Evolutionary conservation across 345 rosid species (phyloP).

Genomic region (Excoecaria cochinchinensis): DNA sequence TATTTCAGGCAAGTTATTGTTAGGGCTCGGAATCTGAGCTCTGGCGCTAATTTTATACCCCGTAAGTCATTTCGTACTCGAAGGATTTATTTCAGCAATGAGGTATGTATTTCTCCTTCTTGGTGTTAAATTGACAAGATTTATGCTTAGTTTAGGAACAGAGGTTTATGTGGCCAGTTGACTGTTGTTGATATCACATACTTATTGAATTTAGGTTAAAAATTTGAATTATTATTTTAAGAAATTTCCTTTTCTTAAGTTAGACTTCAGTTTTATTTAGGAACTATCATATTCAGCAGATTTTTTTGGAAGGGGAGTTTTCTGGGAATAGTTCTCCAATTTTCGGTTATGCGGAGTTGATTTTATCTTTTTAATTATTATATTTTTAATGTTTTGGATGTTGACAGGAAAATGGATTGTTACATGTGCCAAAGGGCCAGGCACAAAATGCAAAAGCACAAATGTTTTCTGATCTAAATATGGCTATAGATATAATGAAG

Average conservation of each 20-base stretch:
- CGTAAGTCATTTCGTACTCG: constrained; percentile 83
- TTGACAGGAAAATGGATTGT: constrained; percentile 83
- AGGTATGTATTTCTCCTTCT: constrained; percentile 55
- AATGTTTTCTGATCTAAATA: constrained; percentile 99
- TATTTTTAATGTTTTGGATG: neutral
- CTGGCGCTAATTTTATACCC: constrained; percentile 88
- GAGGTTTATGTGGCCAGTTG: neutral
- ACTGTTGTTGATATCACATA: neutral
- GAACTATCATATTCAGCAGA: neutral
- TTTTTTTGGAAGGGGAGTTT: neutral
- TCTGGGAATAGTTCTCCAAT: neutral
- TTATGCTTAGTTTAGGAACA: neutral
- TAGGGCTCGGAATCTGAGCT: constrained; percentile 85
- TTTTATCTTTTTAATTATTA: neutral
- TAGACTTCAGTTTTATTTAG: neutral
- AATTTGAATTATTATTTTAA: neutral
- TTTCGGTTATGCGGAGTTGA: neutral
- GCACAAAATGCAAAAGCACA: constrained; percentile 87
- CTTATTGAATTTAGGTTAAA: neutral
- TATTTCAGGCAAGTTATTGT: constrained; percentile 66
- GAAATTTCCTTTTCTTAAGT: neutral
- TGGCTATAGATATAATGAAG: constrained; percentile 99
- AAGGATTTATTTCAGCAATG: constrained; percentile 74
- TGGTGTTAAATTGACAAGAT: neutral
- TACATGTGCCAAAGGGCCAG: constrained; percentile 83